These are phyloP conservation scores for Penstemon newberryi DNA, from an alignment of 257 asterid genomes.

Conservation along the genomic window DNA sequence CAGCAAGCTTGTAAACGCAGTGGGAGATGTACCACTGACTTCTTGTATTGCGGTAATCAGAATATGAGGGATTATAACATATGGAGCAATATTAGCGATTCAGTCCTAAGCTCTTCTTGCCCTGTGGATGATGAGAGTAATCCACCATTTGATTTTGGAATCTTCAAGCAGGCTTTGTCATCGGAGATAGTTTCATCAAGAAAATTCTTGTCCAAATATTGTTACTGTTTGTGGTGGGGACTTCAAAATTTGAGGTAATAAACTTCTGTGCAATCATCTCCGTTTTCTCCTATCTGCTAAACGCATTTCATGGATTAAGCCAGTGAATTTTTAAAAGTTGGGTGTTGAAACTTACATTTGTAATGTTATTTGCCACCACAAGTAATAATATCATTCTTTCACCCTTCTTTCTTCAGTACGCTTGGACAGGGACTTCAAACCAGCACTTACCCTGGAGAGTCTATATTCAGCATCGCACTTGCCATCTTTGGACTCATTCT, in stretches of 20 bases:
- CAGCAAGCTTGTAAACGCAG: conserved; percentile 64
- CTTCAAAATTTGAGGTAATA: conserved; percentile 93
- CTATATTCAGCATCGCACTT: conserved; percentile 83
- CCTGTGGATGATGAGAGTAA: conserved; percentile 49
- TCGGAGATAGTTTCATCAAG: conserved; percentile 71
- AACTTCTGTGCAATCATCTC: background rate
- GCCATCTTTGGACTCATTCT: conserved; percentile 93
- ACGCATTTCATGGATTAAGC: background rate
- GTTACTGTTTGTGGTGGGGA: conserved; percentile 99
- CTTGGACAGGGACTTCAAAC: conserved; percentile 97
- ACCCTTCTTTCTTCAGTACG: conserved; percentile 56
- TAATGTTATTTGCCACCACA: background rate
- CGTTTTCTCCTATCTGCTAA: too few relatives aligned
- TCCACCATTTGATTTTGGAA: conserved; percentile 91
- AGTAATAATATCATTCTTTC: conserved; percentile 4
- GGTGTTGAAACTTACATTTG: background rate
- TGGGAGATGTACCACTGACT: conserved; percentile 45
- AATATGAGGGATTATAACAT: conserved; percentile 39
- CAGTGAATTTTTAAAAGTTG: background rate
- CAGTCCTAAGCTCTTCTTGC: conserved; percentile 53
- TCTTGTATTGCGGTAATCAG: conserved; percentile 86
- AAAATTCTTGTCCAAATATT: conserved; percentile 67
- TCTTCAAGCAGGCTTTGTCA: conserved; percentile 77
- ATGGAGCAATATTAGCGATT: conserved; percentile 56
- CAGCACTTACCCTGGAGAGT: conserved; percentile 92